phyloP scores from a whole-genome alignment of 2,329 filamentous ascomycete genomes.

The Grosmannia clavigera region DNA sequence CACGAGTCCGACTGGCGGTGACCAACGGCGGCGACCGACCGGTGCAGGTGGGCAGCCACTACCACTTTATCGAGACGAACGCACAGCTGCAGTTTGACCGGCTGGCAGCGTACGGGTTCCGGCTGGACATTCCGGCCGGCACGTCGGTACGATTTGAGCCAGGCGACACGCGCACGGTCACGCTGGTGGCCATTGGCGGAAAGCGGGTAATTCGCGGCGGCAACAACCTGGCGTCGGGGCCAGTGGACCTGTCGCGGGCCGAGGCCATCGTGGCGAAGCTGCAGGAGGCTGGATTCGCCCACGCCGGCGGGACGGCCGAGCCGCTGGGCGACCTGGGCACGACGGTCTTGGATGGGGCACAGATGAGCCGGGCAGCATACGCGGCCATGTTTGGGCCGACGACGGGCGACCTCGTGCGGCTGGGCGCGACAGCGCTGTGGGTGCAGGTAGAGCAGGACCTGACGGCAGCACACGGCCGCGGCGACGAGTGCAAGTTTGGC shows the following conservation, averaged over 20 bases:
- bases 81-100: slow-evolving; percentile 83
- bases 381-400: slow-evolving; percentile 87
- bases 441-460: slow-evolving; percentile 78
- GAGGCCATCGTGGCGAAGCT: slow-evolving; percentile 57
- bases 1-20: slow-evolving; percentile 61
- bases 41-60: slow-evolving; percentile 88
- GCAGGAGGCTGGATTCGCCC: slow-evolving; percentile 63
- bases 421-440: slow-evolving; percentile 82
- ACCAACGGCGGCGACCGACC: slow-evolving; percentile 82
- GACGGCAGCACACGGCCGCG: slow-evolving; percentile 49
- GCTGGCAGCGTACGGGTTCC: slow-evolving; percentile 65
- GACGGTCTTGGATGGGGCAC: slow-evolving; percentile 49
- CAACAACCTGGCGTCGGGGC: slow-evolving; percentile 64
- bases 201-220: slow-evolving; percentile 70
- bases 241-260: slow-evolving; percentile 49
- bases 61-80: slow-evolving; percentile 94
- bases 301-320: slow-evolving; percentile 46
- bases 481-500: slow-evolving; percentile 91
- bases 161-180: slow-evolving; percentile 82
- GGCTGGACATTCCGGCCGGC: slow-evolving; percentile 80
- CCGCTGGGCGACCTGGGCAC: slow-evolving; percentile 36
- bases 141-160: slow-evolving; percentile 92
- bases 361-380: slow-evolving; percentile 70
- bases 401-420: slow-evolving; percentile 68
- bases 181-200: slow-evolving; percentile 78